Evolutionary conservation across 495 filamentous ascomycete genomes (phyloP), one percentile per base, ranked within the genome.

Genomic region (Hypoxylon intermedium): DNA sequence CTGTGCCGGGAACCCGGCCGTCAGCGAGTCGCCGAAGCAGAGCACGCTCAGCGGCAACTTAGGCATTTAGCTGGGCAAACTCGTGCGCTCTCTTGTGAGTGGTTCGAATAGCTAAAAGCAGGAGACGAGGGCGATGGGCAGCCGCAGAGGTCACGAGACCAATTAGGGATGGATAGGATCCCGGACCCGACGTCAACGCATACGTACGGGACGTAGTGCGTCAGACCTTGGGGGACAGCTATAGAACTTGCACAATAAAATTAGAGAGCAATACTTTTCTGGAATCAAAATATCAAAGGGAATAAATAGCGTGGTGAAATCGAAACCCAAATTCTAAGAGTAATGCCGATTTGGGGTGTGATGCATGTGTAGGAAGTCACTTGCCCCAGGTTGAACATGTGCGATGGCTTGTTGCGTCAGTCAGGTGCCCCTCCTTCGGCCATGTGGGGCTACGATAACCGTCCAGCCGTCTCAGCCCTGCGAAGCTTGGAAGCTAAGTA

Each of bases 21-120:
- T 87, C 19, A 89, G 78, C 36, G 82, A 85, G 71, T 87, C 76
- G 68, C 86, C 86, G 65, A 89, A 86, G 74, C 85, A 87, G 19
- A 89, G 77, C 31, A 89, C 79, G 24, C 74, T 73, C 6, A 82
- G 68, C 23, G 70, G 63, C 51, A 9, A 19, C 37, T 24, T 36
- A 9, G 63, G 1, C 52, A 51, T 66, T 20, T 51, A 3, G 48
- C 34, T 20, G 9, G 47, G 18, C 18, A 19, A 33, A 19, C n/a
- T 26, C 6, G 9, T 36, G 18, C 18, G n/a, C 7, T 15, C 12
- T 40, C 34, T 19, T 36, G 20, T 19, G 24, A 6, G 5, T 5
- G 34, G 34, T 24, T 18, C 24, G 36, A 11, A 47, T 7, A 3
- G 9, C 6, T 34, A 11, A 2, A 12, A n/a, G 2, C 7, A 34